These are phyloP conservation scores for Aspergillus amoenus DNA, from an alignment of 2,329 filamentous ascomycete species.

Conservation along the genomic window DNA sequence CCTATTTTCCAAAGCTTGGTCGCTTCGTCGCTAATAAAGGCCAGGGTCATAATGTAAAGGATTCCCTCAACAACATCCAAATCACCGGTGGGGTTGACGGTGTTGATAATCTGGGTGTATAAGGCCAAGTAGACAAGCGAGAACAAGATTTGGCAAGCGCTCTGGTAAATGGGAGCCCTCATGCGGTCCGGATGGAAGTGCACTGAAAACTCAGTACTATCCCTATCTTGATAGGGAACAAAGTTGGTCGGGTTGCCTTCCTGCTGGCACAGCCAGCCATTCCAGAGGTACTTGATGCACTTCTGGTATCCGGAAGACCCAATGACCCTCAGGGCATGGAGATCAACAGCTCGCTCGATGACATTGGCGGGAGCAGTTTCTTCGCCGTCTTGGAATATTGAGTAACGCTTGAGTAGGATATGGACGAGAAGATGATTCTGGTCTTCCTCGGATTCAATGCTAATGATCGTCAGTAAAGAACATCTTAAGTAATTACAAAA, in stretches of 20 bases:
- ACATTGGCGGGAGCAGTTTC: slow-evolving; percentile 78
- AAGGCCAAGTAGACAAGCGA: slow-evolving; percentile 79
- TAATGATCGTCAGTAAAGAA: slow-evolving; percentile 31
- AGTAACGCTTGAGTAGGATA: slow-evolving; percentile 84
- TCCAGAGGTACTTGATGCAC: slow-evolving; percentile 90
- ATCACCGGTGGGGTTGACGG: slow-evolving; percentile 80
- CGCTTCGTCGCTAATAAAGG: slow-evolving; percentile 84
- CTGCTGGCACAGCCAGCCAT: slow-evolving; percentile 94
- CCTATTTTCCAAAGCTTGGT: slow-evolving; percentile 94
- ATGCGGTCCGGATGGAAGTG: slow-evolving; percentile 95
- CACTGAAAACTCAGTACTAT: slow-evolving; percentile 70
- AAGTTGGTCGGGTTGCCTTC: slow-evolving; percentile 88
- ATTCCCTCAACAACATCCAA: slow-evolving; percentile 80
- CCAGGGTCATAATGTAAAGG: slow-evolving; percentile 87
- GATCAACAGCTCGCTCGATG: slow-evolving; percentile 87
- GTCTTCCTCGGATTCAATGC: slow-evolving; percentile 84
- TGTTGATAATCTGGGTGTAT: slow-evolving; percentile 91
- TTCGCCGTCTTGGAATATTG: slow-evolving; percentile 70
- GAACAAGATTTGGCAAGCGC: slow-evolving; percentile 80
- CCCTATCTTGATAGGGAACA: slow-evolving; percentile 80
- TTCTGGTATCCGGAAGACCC: slow-evolving; percentile 94
- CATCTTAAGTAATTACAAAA: not conserved
- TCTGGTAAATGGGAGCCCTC: slow-evolving; percentile 89
- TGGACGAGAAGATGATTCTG: slow-evolving; percentile 74
- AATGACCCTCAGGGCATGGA: slow-evolving; percentile 86